Conservation (phyloP, 2,329 filamentous ascomycete species). For the Fusarium sp. region DNA sequence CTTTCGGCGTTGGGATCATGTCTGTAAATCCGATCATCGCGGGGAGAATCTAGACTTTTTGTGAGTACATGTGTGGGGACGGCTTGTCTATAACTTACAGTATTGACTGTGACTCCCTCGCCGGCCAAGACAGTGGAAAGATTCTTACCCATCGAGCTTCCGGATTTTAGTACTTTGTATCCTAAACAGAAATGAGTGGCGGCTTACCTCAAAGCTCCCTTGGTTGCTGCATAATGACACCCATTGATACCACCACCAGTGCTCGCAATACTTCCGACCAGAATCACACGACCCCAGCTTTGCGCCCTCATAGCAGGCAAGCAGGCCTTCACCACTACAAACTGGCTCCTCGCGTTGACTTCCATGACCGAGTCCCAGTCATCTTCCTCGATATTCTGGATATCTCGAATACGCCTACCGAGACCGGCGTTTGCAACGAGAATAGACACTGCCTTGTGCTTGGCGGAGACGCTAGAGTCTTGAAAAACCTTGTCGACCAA, state of each 20-base stretch:
- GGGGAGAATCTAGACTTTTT: slow-evolving; percentile 33
- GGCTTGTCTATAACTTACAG: slow-evolving; percentile 26
- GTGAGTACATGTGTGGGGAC: fast-evolving
- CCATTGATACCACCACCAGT: slow-evolving; percentile 48
- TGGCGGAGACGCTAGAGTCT: not conserved
- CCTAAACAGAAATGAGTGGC: too few species aligned
- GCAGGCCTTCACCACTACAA: slow-evolving; percentile 47
- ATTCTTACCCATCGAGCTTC: slow-evolving; percentile 49
- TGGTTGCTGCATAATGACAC: slow-evolving; percentile 49
- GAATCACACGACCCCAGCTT: slow-evolving; percentile 46
- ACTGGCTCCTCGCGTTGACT: slow-evolving; percentile 48
- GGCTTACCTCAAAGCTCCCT: slow-evolving; percentile 42
- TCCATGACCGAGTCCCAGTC: slow-evolving; percentile 51
- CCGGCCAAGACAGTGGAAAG: slow-evolving; percentile 45
- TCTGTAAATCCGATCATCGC: slow-evolving; percentile 50
- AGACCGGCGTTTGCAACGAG: slow-evolving; percentile 48
- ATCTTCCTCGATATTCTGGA: slow-evolving; percentile 47
- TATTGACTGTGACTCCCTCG: slow-evolving; percentile 48
- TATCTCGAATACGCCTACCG: slow-evolving; percentile 47
- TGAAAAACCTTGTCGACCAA: slow-evolving; percentile 6
- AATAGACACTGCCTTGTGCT: slow-evolving; percentile 41
- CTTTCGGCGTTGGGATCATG: slow-evolving; percentile 48
- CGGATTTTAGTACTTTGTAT: too few species aligned
- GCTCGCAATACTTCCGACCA: slow-evolving; percentile 48
- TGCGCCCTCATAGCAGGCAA: slow-evolving; percentile 45